Evolutionary conservation across 495 filamentous ascomycete genomes (phyloP).

Genomic region (Neurospora sp.): DNA sequence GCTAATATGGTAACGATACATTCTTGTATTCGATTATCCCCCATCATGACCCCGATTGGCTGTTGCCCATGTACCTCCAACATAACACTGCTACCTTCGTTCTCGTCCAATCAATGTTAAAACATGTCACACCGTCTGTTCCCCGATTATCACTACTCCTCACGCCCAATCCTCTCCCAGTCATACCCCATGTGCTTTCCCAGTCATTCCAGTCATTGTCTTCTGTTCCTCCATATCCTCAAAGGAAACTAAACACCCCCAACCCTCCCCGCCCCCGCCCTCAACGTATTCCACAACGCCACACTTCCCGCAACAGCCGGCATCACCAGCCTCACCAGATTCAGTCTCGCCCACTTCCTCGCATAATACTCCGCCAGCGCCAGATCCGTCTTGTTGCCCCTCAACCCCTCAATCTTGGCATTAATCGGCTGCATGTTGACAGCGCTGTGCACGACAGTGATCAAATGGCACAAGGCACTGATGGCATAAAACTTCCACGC

Average conservation of each 20-base stretch:
- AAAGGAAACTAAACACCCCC: background rate
- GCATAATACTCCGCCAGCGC: slow-evolving; percentile 28
- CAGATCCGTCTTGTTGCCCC: slow-evolving; percentile 15
- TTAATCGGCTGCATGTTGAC: slow-evolving; percentile 43
- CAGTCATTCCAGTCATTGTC: too few species aligned
- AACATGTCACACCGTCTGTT: too few species aligned
- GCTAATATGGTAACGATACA: background rate
- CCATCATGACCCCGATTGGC: too few species aligned
- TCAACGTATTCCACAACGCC: slow-evolving; percentile 26
- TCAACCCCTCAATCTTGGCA: slow-evolving; percentile 31
- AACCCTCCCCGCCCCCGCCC: slow-evolving; percentile 1
- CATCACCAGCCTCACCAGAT: slow-evolving; percentile 26
- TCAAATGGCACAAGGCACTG: slow-evolving; percentile 29
- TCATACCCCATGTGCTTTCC: too few species aligned
- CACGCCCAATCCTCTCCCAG: too few species aligned
- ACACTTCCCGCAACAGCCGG: slow-evolving; percentile 30
- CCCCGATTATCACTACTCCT: too few species aligned
- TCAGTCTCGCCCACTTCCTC: slow-evolving; percentile 27
- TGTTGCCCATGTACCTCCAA: too few species aligned
- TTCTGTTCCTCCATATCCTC: too few species aligned
- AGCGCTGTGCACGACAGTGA: slow-evolving; percentile 36
- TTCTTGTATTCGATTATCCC: too few species aligned
- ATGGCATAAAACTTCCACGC: slow-evolving; percentile 34
- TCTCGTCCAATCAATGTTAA: too few species aligned
- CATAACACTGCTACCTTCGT: too few species aligned